Evolutionary conservation across 164 flowering plant species (phyloP).

Genomic region (Annona squamosa): DNA sequence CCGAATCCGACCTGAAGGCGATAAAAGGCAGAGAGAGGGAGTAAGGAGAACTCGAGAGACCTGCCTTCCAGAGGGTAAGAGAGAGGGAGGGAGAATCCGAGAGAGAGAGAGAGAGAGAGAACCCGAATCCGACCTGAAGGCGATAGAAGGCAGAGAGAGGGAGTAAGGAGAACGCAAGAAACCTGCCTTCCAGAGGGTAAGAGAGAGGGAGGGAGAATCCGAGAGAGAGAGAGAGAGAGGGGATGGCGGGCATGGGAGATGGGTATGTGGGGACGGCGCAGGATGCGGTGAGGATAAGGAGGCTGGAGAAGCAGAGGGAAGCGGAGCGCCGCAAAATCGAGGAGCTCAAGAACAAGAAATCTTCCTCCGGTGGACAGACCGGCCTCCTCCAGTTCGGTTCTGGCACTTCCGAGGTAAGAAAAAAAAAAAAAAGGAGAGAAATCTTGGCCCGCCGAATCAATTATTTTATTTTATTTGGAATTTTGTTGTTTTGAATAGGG

Average conservation of each 20-base stretch:
- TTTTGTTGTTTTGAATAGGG: too few species aligned
- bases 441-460: too few species aligned
- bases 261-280: constrained; percentile 99
- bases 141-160: too few species aligned
- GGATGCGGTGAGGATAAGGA: constrained; percentile 88
- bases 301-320: constrained; percentile 93
- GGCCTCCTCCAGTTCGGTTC: constrained; percentile 99
- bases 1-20: too few species aligned
- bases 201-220: constrained; percentile 6
- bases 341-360: constrained; percentile 87
- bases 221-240: constrained; percentile 11
- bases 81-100: constrained; percentile 8
- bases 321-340: constrained; percentile 86
- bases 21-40: too few species aligned
- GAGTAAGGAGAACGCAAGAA: too few species aligned
- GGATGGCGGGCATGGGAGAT: constrained; percentile 99
- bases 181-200: not conserved
- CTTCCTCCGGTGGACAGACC: constrained; percentile 76
- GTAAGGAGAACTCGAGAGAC: too few species aligned
- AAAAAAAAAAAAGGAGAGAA: too few species aligned
- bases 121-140: too few species aligned
- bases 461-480: too few species aligned
- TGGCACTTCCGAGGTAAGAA: constrained; percentile 70
- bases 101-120: constrained; percentile 5
- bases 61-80: not conserved